Base-by-base conservation (phyloP, 331 rosid genomes). In the Quercus phellos region DNA sequence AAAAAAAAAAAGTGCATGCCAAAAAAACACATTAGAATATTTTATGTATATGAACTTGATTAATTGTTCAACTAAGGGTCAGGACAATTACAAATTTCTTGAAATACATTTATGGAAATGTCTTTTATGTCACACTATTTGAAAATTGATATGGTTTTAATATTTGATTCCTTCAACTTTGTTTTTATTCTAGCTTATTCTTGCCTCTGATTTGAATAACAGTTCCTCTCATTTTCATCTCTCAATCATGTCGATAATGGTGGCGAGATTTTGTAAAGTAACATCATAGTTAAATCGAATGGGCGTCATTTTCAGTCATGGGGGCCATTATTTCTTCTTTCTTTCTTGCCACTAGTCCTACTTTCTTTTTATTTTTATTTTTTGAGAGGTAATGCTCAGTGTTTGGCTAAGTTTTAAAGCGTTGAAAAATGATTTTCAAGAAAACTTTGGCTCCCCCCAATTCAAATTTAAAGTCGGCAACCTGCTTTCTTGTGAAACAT, bases 181-280 rank as follows among this genome's bases (percentile, higher is more conserved):
- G 16, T 61, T 61, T 61, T 27, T 61, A 46, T 46, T 12, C 53
- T 46, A 11, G 17, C 14, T 46, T 46, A 11, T 14, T 16, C 18
- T 60, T 26, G n/a, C 4, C 8, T 26, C 3, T 59, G 34, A 24
- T 59, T 59, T 27, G 67, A 1, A 3, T 29, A 9, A 24, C 35
- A 59, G 6, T 26, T 4, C 35, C 35, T 13, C 35, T 26, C 19
- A 26, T 60, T 24, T 21, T 35, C 72, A 2, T 26, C 46, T 26
- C 32, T 38, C 27, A 80, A 75, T 85, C 81, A 77, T 68, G 69
- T 81, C 87, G 88, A 68, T 61, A 71, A 82, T 84, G 73, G 87
- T 78, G 93, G 89, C 74, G 72, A 77, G 73, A 69, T 79, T 79
- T 63, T 22, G 73, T 68, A 54, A 46, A 60, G 56, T 26, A 51